Evolutionary conservation across 805 yeast species (phyloP).

Genomic region (Candida ulmi): DNA sequence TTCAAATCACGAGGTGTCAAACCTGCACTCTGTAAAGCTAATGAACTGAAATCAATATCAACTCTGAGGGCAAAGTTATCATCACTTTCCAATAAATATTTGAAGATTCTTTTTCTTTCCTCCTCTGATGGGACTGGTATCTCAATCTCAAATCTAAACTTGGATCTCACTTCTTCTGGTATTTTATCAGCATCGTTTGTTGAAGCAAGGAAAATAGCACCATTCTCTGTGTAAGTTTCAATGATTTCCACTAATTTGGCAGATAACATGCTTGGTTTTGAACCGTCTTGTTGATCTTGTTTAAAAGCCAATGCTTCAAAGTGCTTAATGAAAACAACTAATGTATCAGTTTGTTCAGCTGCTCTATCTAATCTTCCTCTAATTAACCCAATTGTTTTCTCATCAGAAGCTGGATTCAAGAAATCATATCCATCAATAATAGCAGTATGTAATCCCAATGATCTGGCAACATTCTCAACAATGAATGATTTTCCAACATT

Average conservation of each 20-base stretch:
- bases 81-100: conserved; percentile 35
- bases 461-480: conserved; percentile 46
- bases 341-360: conserved; percentile 36
- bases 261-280: conserved; percentile 24
- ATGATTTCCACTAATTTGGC: conserved; percentile 54
- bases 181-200: conserved; percentile 63
- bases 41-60: conserved; percentile 48
- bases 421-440: conserved; percentile 68
- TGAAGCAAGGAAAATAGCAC: conserved; percentile 57
- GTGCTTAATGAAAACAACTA: conserved; percentile 61
- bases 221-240: conserved; percentile 42
- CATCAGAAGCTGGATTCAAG: conserved; percentile 63
- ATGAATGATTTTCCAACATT: conserved; percentile 76
- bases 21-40: conserved; percentile 90
- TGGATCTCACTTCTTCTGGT: conserved; percentile 58
- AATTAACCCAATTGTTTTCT: conserved; percentile 73
- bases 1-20: conserved; percentile 77
- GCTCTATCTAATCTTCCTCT: conserved; percentile 71
- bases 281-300: conserved; percentile 50
- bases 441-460: conserved; percentile 59
- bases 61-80: conserved; percentile 27
- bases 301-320: conserved; percentile 70
- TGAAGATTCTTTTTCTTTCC: conserved; percentile 65
- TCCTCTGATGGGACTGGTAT: conserved; percentile 72
- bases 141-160: conserved; percentile 70